phyloP scores from a whole-genome alignment of 2,329 filamentous ascomycete species.

The Fusarium hainanense region DNA sequence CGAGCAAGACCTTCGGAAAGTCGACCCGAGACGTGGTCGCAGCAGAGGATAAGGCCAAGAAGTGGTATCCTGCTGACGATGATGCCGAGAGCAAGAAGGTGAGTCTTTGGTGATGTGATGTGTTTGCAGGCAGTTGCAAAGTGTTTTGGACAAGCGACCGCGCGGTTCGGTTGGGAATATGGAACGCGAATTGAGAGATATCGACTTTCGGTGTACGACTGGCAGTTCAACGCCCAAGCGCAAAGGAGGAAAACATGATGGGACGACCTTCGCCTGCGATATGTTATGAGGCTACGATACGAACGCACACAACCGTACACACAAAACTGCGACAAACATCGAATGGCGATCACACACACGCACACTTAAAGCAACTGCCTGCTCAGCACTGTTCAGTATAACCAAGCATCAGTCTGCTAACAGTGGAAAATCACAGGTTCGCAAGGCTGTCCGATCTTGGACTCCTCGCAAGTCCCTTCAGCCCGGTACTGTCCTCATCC shows the following conservation, averaged over 20 bases:
- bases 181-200: conserved; percentile 20
- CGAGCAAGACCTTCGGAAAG: conserved; percentile 97
- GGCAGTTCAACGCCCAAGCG: conserved; percentile 24
- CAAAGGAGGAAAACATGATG: conserved; percentile 13
- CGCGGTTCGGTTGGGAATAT: conserved; percentile 14
- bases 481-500: conserved; percentile 96
- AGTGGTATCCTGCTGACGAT: conserved; percentile 99
- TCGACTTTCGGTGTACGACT: conserved; percentile 12
- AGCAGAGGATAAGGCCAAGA: conserved; percentile 91
- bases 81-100: conserved; percentile 92
- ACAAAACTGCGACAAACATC: conserved; percentile 24
- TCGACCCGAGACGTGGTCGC: conserved; percentile 91
- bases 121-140: conserved; percentile 29
- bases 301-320: conserved; percentile 21
- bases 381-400: conserved; percentile 9
- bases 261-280: conserved; percentile 21
- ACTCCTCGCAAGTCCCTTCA: conserved; percentile 89
- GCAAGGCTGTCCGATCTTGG: conserved; percentile 91
- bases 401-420: conserved; percentile 45
- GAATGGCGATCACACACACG: conserved; percentile 24
- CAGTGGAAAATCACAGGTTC: conserved; percentile 71
- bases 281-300: conserved; percentile 30
- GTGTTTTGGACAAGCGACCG: conserved; percentile 3
- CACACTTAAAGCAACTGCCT: conserved; percentile 7
- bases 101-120: conserved; percentile 62